Evolutionary conservation across 2,329 filamentous ascomycete species (phyloP).

Genomic region (Plectosphaerella cucumerina): DNA sequence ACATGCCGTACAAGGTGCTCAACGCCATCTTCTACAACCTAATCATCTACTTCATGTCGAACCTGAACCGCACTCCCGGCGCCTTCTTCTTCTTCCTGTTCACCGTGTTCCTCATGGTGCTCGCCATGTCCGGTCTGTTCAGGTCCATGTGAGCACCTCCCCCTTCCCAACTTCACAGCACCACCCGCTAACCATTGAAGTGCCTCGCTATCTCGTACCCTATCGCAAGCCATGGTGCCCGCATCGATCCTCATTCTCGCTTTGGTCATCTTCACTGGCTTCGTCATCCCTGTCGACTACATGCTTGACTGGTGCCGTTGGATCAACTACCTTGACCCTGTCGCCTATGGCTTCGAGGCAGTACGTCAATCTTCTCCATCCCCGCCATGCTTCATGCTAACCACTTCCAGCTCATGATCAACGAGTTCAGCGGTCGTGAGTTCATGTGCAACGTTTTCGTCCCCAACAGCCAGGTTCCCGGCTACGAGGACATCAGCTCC

Average conservation of each 20-base stretch:
- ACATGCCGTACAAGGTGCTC: slow-evolving; percentile 37
- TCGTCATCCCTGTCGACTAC: slow-evolving; percentile 34
- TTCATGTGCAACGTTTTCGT: slow-evolving; percentile 19
- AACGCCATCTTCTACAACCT: slow-evolving; percentile 37
- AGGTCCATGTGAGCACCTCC: slow-evolving; percentile 21
- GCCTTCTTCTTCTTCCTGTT: slow-evolving; percentile 43
- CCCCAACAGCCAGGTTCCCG: slow-evolving; percentile 18
- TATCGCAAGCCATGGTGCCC: slow-evolving; percentile 40
- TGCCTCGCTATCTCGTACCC: slow-evolving; percentile 45
- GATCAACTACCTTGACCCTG: slow-evolving; percentile 64
- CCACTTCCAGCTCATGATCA: slow-evolving; percentile 50
- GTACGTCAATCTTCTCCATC: neutral
- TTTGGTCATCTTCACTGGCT: slow-evolving; percentile 41
- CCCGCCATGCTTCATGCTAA: neutral
- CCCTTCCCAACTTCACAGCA: neutral
- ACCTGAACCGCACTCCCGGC: slow-evolving; percentile 36
- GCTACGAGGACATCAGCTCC: slow-evolving; percentile 20
- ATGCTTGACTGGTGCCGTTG: slow-evolving; percentile 66
- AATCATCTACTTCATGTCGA: slow-evolving; percentile 46
- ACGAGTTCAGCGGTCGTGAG: slow-evolving; percentile 50
- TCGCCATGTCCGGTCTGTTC: slow-evolving; percentile 64
- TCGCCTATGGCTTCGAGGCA: slow-evolving; percentile 61
- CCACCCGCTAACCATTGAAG: slow-evolving; percentile 9
- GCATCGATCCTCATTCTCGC: slow-evolving; percentile 31
- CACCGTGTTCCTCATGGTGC: slow-evolving; percentile 45